A percentile compares a stretch with the other conserved stretches of the same genome.
Conservation (phyloP, 108 stramenopile genomes). For the Cyclotella cryptica region DNA sequence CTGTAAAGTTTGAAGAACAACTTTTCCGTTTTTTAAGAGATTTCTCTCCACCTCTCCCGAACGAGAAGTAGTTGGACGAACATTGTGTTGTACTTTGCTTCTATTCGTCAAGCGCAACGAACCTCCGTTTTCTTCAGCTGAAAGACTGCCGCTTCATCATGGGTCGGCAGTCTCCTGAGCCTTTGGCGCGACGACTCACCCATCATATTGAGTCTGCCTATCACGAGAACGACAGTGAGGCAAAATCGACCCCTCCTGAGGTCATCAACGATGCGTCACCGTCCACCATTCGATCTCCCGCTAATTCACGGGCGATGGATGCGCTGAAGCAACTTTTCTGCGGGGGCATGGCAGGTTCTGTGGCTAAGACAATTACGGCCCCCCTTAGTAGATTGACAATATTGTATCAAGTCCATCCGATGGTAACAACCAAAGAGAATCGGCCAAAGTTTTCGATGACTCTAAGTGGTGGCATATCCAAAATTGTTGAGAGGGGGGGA, state of each 20-base stretch:
- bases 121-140: no score
- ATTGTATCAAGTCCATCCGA: constrained; percentile 91
- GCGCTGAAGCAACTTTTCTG: constrained; percentile 90
- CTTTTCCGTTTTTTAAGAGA: no score
- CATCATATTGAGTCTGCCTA: constrained; percentile 15
- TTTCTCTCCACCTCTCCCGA: no score
- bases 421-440: constrained; percentile 87
- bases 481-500: constrained; percentile 90
- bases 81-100: no score
- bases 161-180: constrained; percentile 38
- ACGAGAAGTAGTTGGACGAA: no score
- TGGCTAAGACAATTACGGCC: constrained; percentile 94
- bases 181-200: constrained; percentile 20
- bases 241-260: background rate
- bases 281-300: background rate
- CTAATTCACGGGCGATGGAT: constrained; percentile 67
- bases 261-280: background rate
- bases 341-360: constrained; percentile 93
- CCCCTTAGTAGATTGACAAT: constrained; percentile 91
- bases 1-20: no score
- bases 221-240: background rate
- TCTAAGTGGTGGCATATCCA: constrained; percentile 67
- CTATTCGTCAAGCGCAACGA: no score
- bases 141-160: constrained; percentile 9
- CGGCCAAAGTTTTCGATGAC: constrained; percentile 85